A percentile compares a stretch with the other conserved stretches of the same genome.
These are phyloP conservation scores for Rubia peregrina DNA, from an alignment of 305 asterid species.

Conservation along the genomic window DNA sequence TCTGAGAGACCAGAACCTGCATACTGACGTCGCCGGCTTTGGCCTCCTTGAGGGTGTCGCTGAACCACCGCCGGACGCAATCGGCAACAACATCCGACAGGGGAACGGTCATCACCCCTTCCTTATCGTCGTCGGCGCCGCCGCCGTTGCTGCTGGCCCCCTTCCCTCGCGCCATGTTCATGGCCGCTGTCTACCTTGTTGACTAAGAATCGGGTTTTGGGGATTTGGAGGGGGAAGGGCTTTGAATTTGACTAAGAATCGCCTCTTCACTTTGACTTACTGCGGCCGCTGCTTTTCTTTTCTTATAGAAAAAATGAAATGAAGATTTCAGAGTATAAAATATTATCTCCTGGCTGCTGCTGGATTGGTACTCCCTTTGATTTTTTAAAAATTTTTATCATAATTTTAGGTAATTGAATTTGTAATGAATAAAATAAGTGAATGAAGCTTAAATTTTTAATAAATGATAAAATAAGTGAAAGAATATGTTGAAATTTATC, in stretches of 20 bases:
- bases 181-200: neutral
- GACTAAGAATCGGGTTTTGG: neutral
- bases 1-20: conserved; percentile 69
- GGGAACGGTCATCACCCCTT: conserved; percentile 21
- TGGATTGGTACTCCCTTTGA: too few species aligned
- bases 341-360: too few species aligned
- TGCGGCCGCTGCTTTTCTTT: neutral
- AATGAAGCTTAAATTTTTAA: too few species aligned
- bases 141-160: conserved; percentile 21
- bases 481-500: too few species aligned
- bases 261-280: neutral
- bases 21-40: conserved; percentile 53
- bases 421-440: too few species aligned
- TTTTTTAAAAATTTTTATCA: too few species aligned
- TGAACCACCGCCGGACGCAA: conserved; percentile 60
- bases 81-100: conserved; percentile 52
- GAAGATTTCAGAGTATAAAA: too few species aligned
- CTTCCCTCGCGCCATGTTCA: conserved; percentile 19
- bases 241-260: neutral
- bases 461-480: too few species aligned
- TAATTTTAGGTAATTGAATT: too few species aligned
- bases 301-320: neutral
- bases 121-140: conserved; percentile 13
- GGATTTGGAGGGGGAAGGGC: conserved; percentile 4
- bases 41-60: conserved; percentile 65